Conservation (phyloP, 2,329 filamentous ascomycete species). For the Beauveria sp. region DNA sequence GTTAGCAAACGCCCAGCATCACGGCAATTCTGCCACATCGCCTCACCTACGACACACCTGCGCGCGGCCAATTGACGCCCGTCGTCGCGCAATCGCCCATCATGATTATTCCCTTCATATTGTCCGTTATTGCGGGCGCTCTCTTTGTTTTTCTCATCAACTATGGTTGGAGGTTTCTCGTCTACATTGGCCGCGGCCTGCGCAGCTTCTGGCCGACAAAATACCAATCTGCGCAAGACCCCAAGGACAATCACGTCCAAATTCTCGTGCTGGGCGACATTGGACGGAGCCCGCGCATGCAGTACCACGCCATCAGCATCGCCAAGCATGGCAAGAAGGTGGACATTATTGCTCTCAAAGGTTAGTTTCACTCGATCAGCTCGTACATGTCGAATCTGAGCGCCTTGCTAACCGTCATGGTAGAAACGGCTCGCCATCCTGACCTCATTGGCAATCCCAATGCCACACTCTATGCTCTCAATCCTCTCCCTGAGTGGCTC, state of each 20-base stretch:
- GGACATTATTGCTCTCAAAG: constrained; percentile 80
- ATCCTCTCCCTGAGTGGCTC: constrained; percentile 58
- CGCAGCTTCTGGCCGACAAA: constrained; percentile 25
- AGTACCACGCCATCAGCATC: constrained; percentile 93
- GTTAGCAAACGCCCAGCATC: background rate
- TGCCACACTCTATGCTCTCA: constrained; percentile 65
- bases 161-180: constrained; percentile 17
- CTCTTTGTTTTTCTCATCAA: constrained; percentile 25
- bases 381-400: background rate
- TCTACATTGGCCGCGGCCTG: constrained; percentile 19
- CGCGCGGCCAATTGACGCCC: background rate
- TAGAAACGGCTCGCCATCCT: constrained; percentile 74
- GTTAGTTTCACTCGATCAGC: constrained; percentile 34
- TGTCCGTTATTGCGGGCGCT: constrained; percentile 28
- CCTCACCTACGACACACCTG: background rate
- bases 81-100: background rate
- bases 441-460: constrained; percentile 61
- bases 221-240: constrained; percentile 26
- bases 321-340: constrained; percentile 74
- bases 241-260: constrained; percentile 50
- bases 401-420: constrained; percentile 8
- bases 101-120: constrained; percentile 21
- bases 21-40: background rate
- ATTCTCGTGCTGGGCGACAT: constrained; percentile 92
- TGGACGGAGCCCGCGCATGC: constrained; percentile 93